Conservation (phyloP, 371 early-diverging fungal genomes). For the Mucor sp. region DNA sequence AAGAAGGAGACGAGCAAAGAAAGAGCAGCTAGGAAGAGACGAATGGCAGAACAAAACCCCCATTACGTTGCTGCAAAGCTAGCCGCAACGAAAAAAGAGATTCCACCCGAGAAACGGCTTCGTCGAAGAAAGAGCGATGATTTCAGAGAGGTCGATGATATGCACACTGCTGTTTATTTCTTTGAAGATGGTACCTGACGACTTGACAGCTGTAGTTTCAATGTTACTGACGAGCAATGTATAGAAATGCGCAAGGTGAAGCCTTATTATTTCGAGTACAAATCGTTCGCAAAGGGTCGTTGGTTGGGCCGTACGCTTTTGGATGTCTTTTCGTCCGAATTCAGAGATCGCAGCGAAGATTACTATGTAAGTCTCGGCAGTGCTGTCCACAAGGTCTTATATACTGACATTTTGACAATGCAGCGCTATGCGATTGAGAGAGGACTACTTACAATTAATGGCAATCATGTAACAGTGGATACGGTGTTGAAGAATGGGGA, state of each 20-base stretch:
- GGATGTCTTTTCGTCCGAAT: constrained; percentile 85
- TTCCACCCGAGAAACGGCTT: constrained; percentile 11
- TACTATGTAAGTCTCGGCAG: constrained; percentile 70
- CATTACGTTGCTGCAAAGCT: constrained; percentile 10
- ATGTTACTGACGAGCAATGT: not conserved
- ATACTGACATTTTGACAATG: not conserved
- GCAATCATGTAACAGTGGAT: constrained; percentile 51
- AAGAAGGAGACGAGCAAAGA: constrained; percentile 15
- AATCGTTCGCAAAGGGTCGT: constrained; percentile 88
- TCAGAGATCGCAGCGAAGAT: constrained; percentile 75
- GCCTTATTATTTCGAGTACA: constrained; percentile 84
- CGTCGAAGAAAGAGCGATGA: constrained; percentile 24
- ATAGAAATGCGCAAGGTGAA: constrained; percentile 75
- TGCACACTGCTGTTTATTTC: constrained; percentile 39
- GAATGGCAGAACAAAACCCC: constrained; percentile 13
- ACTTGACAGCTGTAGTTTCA: not conserved
- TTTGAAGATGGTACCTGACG: constrained; percentile 47
- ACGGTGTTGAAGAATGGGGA: constrained; percentile 72
- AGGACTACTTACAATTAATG: constrained; percentile 86
- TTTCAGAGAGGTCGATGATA: constrained; percentile 27
- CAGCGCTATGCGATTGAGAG: constrained; percentile 75
- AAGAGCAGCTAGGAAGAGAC: constrained; percentile 12
- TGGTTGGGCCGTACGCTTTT: constrained; percentile 82
- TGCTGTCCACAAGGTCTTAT: not conserved
- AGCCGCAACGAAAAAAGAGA: constrained; percentile 9